These are phyloP conservation scores for Neopestalotiopsis clavispora DNA, from an alignment of 2,329 filamentous ascomycete genomes.

Conservation along the genomic window DNA sequence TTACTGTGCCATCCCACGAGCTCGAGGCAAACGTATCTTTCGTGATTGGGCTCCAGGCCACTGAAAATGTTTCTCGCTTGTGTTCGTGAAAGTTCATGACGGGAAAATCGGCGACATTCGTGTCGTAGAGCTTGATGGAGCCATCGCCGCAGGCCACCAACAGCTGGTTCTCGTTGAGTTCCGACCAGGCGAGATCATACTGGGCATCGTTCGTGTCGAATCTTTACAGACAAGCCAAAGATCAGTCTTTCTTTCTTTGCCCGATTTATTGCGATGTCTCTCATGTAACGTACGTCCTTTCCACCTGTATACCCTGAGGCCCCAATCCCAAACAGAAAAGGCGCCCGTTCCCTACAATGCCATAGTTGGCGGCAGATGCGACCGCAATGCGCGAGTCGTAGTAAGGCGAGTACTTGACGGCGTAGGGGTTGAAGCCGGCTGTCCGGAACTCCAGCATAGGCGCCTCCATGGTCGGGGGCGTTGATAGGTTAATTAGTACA, in stretches of 20 bases:
- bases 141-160: slow-evolving; percentile 90
- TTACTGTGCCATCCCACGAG: slow-evolving; percentile 96
- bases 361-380: slow-evolving; percentile 91
- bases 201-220: slow-evolving; percentile 98
- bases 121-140: slow-evolving; percentile 92
- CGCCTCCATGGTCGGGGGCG: slow-evolving; percentile 38
- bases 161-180: slow-evolving; percentile 94
- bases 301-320: slow-evolving; percentile 78
- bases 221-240: slow-evolving; percentile 45
- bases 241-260: neutral
- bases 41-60: slow-evolving; percentile 88
- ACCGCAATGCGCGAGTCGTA: slow-evolving; percentile 95
- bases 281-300: slow-evolving; percentile 69
- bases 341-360: slow-evolving; percentile 93
- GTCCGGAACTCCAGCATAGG: slow-evolving; percentile 93
- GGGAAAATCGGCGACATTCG: slow-evolving; percentile 78
- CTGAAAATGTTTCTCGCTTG: slow-evolving; percentile 88
- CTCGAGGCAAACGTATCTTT: slow-evolving; percentile 91
- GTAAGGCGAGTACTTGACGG: slow-evolving; percentile 98
- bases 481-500: neutral
- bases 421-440: slow-evolving; percentile 92
- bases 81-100: slow-evolving; percentile 94
- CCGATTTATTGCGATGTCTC: neutral
- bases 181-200: slow-evolving; percentile 94
- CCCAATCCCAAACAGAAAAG: slow-evolving; percentile 85